Evolutionary conservation across 345 rosid species (phyloP).

Genomic region (Corchorus capsularis): DNA sequence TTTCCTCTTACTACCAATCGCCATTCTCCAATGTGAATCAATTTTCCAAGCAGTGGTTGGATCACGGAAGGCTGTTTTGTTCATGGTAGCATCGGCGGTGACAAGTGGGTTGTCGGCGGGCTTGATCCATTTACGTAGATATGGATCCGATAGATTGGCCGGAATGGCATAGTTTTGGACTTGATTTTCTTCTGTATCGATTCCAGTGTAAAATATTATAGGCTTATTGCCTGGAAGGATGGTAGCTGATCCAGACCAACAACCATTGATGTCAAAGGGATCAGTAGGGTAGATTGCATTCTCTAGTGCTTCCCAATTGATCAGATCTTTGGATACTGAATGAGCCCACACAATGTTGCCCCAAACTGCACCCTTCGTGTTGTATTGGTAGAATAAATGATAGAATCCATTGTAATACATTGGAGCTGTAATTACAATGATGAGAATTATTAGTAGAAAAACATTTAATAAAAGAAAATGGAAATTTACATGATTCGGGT

Average conservation of each 20-base stretch:
- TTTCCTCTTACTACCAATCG: conserved; percentile 58
- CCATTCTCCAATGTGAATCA: conserved; percentile 60
- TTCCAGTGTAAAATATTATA: conserved; percentile 74
- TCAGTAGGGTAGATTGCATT: conserved; percentile 71
- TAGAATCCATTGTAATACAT: conserved; percentile 77
- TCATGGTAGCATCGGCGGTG: conserved; percentile 45
- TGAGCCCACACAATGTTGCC: conserved; percentile 98
- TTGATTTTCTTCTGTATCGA: conserved; percentile 49
- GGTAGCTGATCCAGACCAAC: conserved; percentile 96
- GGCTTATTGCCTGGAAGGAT: conserved; percentile 60
- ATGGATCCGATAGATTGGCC: conserved; percentile 64
- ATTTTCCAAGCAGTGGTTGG: conserved; percentile 85
- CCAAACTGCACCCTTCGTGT: conserved; percentile 92
- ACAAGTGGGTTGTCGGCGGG: conserved; percentile 74
- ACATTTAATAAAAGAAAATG: background rate
- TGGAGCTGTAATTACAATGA: conserved; percentile 45
- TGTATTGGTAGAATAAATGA: conserved; percentile 89
- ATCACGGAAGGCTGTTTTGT: conserved; percentile 81
- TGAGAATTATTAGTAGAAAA: background rate
- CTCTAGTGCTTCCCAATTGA: conserved; percentile 77
- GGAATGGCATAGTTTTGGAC: conserved; percentile 81
- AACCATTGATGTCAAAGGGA: conserved; percentile 70
- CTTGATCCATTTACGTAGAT: conserved; percentile 74
- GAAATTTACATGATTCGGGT: background rate
- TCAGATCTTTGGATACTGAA: conserved; percentile 77